Percentiles rank a stretch among this genome's conserved stretches.
These are phyloP conservation scores for Thielaviopsis ethacetica DNA, from an alignment of 2,329 filamentous ascomycete species.

Conservation along the genomic window DNA sequence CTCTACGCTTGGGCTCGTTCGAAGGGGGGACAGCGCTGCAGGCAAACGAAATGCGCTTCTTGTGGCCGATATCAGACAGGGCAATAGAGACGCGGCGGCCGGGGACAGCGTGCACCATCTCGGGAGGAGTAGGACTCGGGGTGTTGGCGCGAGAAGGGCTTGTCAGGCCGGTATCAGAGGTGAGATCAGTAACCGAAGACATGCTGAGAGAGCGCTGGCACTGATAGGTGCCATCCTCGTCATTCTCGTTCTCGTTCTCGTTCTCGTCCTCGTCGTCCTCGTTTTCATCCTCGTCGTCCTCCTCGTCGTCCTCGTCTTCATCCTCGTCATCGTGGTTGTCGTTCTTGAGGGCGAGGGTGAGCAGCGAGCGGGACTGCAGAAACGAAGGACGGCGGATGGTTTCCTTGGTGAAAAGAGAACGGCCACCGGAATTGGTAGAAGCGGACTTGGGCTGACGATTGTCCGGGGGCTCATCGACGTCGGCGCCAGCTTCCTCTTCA, in stretches of 20 bases:
- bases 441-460: neutral
- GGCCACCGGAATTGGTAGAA: neutral
- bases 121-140: conserved; percentile 68
- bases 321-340: conserved; percentile 41
- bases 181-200: conserved; percentile 75
- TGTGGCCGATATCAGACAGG: conserved; percentile 6
- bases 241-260: conserved; percentile 47
- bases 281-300: conserved; percentile 42
- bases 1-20: neutral
- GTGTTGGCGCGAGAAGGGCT: conserved; percentile 79
- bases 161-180: conserved; percentile 83
- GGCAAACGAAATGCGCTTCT: conserved; percentile 13
- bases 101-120: conserved; percentile 27
- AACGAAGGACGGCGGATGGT: conserved; percentile 12
- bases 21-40: conserved; percentile 4
- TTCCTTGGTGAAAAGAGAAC: conserved; percentile 17
- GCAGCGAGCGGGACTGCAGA: conserved; percentile 40
- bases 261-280: conserved; percentile 35
- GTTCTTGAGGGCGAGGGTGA: conserved; percentile 69
- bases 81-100: conserved; percentile 12
- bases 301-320: conserved; percentile 29
- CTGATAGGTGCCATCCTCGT: conserved; percentile 41
- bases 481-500: conserved; percentile 12
- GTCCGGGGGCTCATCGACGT: conserved; percentile 14
- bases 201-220: conserved; percentile 32